Evolutionary conservation across 495 filamentous ascomycete genomes (phyloP), one percentile per base, ranked within the genome.

Genomic region (Apodospora peruviana): DNA sequence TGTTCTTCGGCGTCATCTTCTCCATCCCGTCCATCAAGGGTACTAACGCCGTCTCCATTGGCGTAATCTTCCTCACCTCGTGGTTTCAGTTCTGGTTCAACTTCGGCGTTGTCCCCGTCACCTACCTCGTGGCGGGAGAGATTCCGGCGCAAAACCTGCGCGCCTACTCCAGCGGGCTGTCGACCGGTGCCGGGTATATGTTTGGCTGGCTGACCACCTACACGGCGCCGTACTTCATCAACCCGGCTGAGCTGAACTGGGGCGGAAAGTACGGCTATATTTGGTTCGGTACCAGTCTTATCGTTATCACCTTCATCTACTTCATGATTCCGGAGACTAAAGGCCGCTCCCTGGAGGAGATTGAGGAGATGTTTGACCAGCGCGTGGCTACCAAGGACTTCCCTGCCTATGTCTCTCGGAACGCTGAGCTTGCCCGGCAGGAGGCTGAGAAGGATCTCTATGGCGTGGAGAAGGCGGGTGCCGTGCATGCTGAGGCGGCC

Each of bases 191-290:
- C 14, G 71, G 72, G 8, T 78, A 74, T 52, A 53, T 74, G 32
- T 34, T 34, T 18, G 43, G 17, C 21, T 76, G 76, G 73, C 56
- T 79, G 14, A 68, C 68, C 5, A 73, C 70, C 17, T 76, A 79
- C 43, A 77, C 75, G 1, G 73, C 74, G 4, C 69, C 77, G 11
- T 79, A 80, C 51, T 79, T 81, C 54, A 80, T 81, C 47, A 80
- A 80, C 51, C 77, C 77, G 0, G 65, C 63, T 32, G 66, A 69
- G 21, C 49, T 80, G 19, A 55, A 56, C 27, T 70, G 67, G 68
- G 62, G 63, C 10, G 60, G 67, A 0, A 70, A 68, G 53, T 74
- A 74, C 45, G 69, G 68, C 54, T 67, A 67, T 40, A 68, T 70
- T 18, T 74, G 69, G 71, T 66, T 67, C 32, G 60, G 50, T 5